Base-by-base conservation (phyloP, 352 stramenopile genomes). In the Globisporangium polare region DNA sequence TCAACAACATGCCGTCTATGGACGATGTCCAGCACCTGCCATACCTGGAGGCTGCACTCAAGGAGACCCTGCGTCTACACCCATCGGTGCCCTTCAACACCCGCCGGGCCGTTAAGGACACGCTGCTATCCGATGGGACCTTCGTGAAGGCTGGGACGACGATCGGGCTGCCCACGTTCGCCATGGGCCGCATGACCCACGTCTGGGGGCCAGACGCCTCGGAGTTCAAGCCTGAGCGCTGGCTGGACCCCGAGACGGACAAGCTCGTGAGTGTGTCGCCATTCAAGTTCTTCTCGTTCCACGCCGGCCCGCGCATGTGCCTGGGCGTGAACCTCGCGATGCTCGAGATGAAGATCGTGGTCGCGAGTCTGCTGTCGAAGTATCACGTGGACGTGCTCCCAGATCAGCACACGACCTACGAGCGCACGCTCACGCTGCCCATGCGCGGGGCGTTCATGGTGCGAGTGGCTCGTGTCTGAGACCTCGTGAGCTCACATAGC, bases 151-250 rank as follows among this genome's bases (percentile, higher is more conserved):
- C 24, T 10, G 53, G 22, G 3, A 24, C 37, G 31, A 59, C 33
- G 4, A 22, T 59, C 5, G 53, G 33, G 2, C 27, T 59, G 5
- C 24, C 35, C 3, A 24, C 35, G 13, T 59, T 37, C 53, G 53
- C 20, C 31, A 59, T 59, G 20, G 53, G 53, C 0, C 53, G 53
- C 39, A 50, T 49, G 53, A 33, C 33, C 12, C 22, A 66, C 20
- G 63, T 89, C 18, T 90, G 81, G 80, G 78, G 77, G 0, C 17
- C 61, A 1, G 70, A 90, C 31, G 72, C 71, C 9, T 53, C 56
- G 0, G 47, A 78, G 58, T 86, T 83, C 56, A 67, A 68, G 18
- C 78, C 80, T 0, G 71, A 88, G 54, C 77, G 79, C 12, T 88
- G 72, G 53, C 39, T 89, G 1, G 53, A 59, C 9, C 1, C 53